Evolutionary conservation across 371 early-diverging fungal genomes (phyloP), one percentile per base, ranked within the genome.

Genomic region (Apophysomyces variabilis): DNA sequence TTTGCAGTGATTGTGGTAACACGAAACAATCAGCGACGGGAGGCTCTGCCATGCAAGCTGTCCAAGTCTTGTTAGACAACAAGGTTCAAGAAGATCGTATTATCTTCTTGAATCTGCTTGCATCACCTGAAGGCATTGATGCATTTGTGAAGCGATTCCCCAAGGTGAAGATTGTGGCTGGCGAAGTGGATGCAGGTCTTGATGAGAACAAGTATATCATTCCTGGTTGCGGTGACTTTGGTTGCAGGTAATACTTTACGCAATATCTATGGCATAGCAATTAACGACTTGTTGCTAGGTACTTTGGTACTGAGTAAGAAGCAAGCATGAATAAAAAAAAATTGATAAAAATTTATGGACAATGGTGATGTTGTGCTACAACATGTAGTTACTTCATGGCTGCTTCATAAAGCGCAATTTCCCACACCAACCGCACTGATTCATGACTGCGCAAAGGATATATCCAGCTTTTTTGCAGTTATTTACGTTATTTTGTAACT

Each of bases 151-250:
- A 71, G 21, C 80, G 74, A 69, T 93, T 87, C 83, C 94, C 95
- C 35, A 79, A 88, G 73, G 71, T 97, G 62, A 92, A 93, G 77
- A 94, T 97, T 69, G 87, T 94, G 44, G 90, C 90, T 32, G 94
- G 92, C 38, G 93, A 90, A 61, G 79, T 97, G 35, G 97, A 97
- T 77, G 83, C 76, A 35, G 88, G 92, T n/a, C 78, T 97, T 38
- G 89, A 97, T 69, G 89, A 80, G 5, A 80, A 88, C 56, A 91
- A 92, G 79, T 96, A 92, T 69, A 95, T 97, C 68, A 76, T 92
- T n/a, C 97, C 97, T 38, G 97, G 97, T 35, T 82, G 95, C 57
- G 97, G 97, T 60, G 96, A 97, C 79, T 97, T 95, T 77, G 96
- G 96, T 69, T 90, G 90, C 79, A 75, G 83, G 82, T 81, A 77